Evolutionary conservation across 1,284 basidiomycete genomes (phyloP), one percentile per base, ranked within the genome.

Genomic region (Amylostereum areolatum): DNA sequence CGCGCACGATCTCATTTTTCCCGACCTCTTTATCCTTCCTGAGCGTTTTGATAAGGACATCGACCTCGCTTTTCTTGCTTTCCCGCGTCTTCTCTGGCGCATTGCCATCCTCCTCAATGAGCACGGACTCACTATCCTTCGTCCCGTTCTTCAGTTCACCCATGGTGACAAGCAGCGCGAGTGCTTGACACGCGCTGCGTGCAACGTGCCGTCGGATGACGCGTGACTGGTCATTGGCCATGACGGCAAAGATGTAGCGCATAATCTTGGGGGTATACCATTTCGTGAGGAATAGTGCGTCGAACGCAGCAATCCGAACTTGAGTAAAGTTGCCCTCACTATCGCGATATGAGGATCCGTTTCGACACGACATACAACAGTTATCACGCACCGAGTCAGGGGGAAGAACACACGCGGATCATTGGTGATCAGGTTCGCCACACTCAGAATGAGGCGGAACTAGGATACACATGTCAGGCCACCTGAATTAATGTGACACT

Each of bases 321-420:
- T 93, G 89, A 4, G 86, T 86, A 59, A 90, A 95, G 63, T 97
- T 97, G 40, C 94, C 95, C 66, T 96, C 92, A 25, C 93, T 93
- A 56, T 12, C 55, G 39, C 41, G 46, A 42, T 37, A 47, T 64
- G 10, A 62, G 56, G 25, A 55, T 51, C 41, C 32, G 45, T 36
- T 33, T 30, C 18, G 18, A 18, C 18, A 41, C 48, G 35, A 10
- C 51, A 29, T 12, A 11, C 37, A 34, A 2, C 39, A n/a, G 41
- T 27, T 27, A 37, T 43, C 46, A 68, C 79, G 52, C 56, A 95
- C 85, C 95, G 80, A 41, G 96, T 97, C 60, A 96, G 83, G 3
- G 85, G 82, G 59, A 99, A 85, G 69, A 96, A 96, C 18, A 86
- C 70, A 50, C 83, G 78, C 29, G 89, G 75, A 59, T 96, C 89